Percentiles rank a stretch among this genome's conserved stretches.
Conservation (phyloP, 345 rosid genomes). For the Eucalyptus lansdowneana region DNA sequence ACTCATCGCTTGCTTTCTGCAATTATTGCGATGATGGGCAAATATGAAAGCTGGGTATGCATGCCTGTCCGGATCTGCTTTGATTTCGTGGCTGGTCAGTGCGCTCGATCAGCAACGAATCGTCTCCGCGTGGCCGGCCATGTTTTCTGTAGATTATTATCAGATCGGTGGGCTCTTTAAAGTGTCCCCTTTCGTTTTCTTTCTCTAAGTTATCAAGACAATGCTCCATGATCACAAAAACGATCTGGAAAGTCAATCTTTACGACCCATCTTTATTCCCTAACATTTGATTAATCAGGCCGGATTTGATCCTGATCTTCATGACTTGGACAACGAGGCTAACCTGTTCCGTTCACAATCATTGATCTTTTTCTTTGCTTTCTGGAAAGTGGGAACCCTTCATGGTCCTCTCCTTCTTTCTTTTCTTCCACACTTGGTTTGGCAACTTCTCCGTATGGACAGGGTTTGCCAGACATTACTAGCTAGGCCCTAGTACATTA, state of each 20-base stretch:
- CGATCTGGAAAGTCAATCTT: background rate
- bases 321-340: background rate
- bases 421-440: background rate
- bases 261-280: background rate
- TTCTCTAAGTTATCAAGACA: background rate
- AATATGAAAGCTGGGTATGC: background rate
- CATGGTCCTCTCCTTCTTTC: background rate
- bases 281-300: background rate
- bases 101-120: background rate
- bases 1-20: background rate
- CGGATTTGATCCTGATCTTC: background rate
- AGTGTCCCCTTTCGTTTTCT: background rate
- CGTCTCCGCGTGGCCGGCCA: background rate
- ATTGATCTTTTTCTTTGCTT: background rate
- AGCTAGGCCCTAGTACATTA: background rate
- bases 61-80: background rate
- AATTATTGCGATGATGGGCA: background rate
- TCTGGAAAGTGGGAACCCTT: background rate
- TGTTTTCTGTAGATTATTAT: background rate
- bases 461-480: background rate
- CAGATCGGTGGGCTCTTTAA: background rate
- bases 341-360: background rate
- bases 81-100: background rate
- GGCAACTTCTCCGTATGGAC: background rate
- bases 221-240: background rate